phyloP scores from a whole-genome alignment of 2,329 filamentous ascomycete genomes.

The Neonectria ditissima region DNA sequence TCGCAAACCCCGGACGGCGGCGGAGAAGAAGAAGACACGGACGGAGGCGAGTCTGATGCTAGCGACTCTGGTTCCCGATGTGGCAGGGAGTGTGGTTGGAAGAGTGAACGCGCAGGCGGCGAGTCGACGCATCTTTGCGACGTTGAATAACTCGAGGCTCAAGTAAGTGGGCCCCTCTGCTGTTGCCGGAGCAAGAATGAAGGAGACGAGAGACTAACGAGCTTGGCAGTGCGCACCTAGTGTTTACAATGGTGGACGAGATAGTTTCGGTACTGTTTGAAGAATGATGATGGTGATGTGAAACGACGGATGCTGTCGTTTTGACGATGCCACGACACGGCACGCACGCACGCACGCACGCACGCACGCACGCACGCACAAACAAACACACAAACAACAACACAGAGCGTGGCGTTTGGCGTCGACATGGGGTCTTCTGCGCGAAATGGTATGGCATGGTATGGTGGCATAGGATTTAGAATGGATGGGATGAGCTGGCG shows the following conservation, averaged over 20 bases:
- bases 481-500: slow-evolving; percentile 14
- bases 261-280: slow-evolving; percentile 74
- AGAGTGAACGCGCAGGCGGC: slow-evolving; percentile 91
- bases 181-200: not conserved
- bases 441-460: slow-evolving; percentile 12
- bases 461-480: slow-evolving; percentile 1
- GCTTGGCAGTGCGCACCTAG: slow-evolving; percentile 70
- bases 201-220: slow-evolving; percentile 33
- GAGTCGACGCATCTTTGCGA: slow-evolving; percentile 88
- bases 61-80: slow-evolving; percentile 87
- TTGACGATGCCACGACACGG: slow-evolving; percentile 4
- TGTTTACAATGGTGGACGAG: slow-evolving; percentile 79
- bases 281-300: slow-evolving; percentile 46
- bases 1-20: slow-evolving; percentile 68
- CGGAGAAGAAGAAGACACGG: slow-evolving; percentile 82
- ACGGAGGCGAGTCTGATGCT: slow-evolving; percentile 91
- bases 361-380: not conserved
- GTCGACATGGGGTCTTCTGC: slow-evolving; percentile 13
- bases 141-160: slow-evolving; percentile 88
- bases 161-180: slow-evolving; percentile 72
- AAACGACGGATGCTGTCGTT: slow-evolving; percentile 6
- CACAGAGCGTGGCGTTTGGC: slow-evolving; percentile 26
- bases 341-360: not conserved
- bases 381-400: not conserved
- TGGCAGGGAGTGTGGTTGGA: slow-evolving; percentile 93